Evolutionary conservation across 345 rosid genomes (phyloP), one percentile per base, ranked within the genome.

Genomic region (Syzygium aromaticum): DNA sequence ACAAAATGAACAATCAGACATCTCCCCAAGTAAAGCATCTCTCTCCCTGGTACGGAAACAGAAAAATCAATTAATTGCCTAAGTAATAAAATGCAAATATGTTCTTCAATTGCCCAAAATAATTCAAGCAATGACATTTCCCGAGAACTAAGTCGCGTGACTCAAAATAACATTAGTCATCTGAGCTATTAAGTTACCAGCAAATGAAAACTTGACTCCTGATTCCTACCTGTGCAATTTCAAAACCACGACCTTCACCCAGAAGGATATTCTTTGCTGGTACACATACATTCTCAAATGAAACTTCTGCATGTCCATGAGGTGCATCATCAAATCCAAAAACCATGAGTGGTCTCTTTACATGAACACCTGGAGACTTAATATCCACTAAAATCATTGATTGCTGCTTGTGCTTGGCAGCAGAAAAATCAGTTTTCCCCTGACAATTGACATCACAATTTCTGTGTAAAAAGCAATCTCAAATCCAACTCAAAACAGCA

Each of bases 271-370:
- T 96, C 90, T 89, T 93, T 38, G 98, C 95, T 8, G 99, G 98
- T 82, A 98, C 99, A 83, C 87, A 28, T 51, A 96, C 99, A 88
- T 94, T 95, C 84, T 95, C 90, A 87, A 98, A 98, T 77, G 89
- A 91, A 84, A 98, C 88, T 89, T 98, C 99, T 78, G 99, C 99
- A 86, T 98, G 99, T 64, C 99, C 99, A 89, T 96, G 99, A 91
- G 99, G 99, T 3, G 99, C 99, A 90, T 96, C 99, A 86, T 98
- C 99, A 84, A 95, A 98, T 63, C 99, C 99, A 88, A 95, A 95
- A 86, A 98, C 99, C 84, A 89, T 87, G 82, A 98, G 97, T 38
- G 99, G 97, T 89, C 99, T 93, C 93, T 93, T 93, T 85, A 98
- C 90, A 51, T 30, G 85, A 83, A 98, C 92, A 78, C 99, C 99